phyloP scores from a whole-genome alignment of 257 asterid species.

The Solanum medicagineum region DNA sequence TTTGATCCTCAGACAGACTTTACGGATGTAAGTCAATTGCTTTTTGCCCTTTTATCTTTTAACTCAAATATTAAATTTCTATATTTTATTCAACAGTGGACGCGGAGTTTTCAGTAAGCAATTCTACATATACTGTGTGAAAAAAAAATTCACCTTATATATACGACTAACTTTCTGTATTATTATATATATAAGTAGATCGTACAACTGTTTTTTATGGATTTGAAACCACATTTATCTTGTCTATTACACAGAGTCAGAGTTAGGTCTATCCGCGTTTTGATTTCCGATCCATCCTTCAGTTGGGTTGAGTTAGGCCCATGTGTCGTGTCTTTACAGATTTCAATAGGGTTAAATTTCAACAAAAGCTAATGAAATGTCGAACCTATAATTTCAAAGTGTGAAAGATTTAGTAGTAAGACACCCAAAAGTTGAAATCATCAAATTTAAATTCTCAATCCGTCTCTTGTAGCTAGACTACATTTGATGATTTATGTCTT shows the following conservation, averaged over 20 bases:
- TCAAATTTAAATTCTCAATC: not conserved
- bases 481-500: not conserved
- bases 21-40: slow-evolving; percentile 27
- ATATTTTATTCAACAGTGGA: not conserved
- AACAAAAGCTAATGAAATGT: not conserved
- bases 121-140: not conserved
- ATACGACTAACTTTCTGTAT: not conserved
- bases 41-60: not conserved
- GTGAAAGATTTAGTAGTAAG: not conserved
- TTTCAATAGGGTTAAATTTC: too few species aligned
- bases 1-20: slow-evolving; percentile 60
- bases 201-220: not conserved
- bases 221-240: not conserved
- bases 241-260: not conserved
- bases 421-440: not conserved
- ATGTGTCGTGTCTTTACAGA: not conserved
- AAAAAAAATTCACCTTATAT: not conserved
- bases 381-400: not conserved
- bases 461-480: not conserved
- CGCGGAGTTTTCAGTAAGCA: not conserved
- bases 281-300: not conserved
- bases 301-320: not conserved
- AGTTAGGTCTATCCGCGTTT: not conserved
- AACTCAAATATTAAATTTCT: not conserved
- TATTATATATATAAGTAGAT: not conserved